These are phyloP conservation scores for Paraleonurus japonicus DNA, from an alignment of 257 asterid genomes.

Conservation along the genomic window DNA sequence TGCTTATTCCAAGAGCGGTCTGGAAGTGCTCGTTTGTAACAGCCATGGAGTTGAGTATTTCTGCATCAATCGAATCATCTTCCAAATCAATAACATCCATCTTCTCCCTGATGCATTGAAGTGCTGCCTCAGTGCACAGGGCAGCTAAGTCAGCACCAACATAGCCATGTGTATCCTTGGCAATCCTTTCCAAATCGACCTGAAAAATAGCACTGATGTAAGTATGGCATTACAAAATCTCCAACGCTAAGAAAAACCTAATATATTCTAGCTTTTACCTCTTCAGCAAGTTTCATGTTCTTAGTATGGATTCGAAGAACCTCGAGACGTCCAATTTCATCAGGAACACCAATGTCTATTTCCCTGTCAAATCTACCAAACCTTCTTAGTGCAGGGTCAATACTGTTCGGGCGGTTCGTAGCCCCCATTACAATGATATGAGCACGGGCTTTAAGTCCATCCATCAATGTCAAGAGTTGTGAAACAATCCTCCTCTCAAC, in stretches of 20 bases:
- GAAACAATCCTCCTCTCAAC: conserved; percentile 96
- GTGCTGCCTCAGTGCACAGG: conserved; percentile 93
- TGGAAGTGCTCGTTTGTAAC: conserved; percentile 85
- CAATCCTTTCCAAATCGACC: conserved; percentile 87
- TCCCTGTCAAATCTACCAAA: conserved; percentile 94
- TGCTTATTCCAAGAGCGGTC: conserved; percentile 93
- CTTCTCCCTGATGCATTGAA: conserved; percentile 95
- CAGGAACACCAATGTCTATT: conserved; percentile 92
- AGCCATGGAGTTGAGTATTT: conserved; percentile 89
- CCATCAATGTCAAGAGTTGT: conserved; percentile 92
- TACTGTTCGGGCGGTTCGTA: conserved; percentile 89
- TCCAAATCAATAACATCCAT: conserved; percentile 94
- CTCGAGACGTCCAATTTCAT: conserved; percentile 96
- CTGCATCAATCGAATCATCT: conserved; percentile 88
- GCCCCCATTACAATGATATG: conserved; percentile 95
- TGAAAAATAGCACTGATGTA: conserved; percentile 30
- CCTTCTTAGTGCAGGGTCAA: conserved; percentile 90
- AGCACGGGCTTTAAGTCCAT: conserved; percentile 88
- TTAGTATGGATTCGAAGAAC: conserved; percentile 88
- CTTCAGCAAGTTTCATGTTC: conserved; percentile 94
- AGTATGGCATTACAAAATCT: neutral
- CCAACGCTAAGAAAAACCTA: neutral
- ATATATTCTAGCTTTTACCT: conserved; percentile 37
- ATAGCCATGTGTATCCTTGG: conserved; percentile 83
- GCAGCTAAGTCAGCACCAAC: conserved; percentile 97